Base-by-base conservation (phyloP, 1,284 basidiomycete species). In the Meira nashicola region DNA sequence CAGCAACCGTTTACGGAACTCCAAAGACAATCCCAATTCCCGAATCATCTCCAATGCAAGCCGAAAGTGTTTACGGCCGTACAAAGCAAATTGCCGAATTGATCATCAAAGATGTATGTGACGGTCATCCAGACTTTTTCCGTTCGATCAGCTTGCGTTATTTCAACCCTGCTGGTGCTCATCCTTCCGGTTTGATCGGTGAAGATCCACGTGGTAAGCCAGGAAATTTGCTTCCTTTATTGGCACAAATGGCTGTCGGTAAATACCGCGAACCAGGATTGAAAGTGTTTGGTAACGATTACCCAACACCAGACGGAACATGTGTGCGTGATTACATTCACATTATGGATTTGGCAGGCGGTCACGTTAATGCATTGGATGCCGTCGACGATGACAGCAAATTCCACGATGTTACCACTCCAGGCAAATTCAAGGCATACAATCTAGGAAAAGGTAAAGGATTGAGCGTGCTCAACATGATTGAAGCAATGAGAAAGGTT, bases 1-100 rank as follows among this genome's bases (percentile, higher is more conserved):
- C 92, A 23, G 95, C 95, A 1, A 98, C 95, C n/a, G 95, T 98
- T 39, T 99, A 99, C 78, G 95, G 95, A 62, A 92, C 87, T 2
- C 95, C 95, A 8, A 87, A 89, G 49, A 82, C 82, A 59, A 90
- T 98, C 60, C 95, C 95, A 50, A 98, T 98, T 68, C 91, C 92
- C 19, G 95, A 99, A 80, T 85, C 87, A 2, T 92, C 91, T 6
- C 87, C 89, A 11, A 80, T 98, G 62, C 82, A 89, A 74, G 90
- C 94, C 1, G 88, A 93, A 79, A 94, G 90, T 67, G 89, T 89
- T 17, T 99, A 99, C 77, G 95, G 92, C 39, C 88, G 89, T 76
- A 95, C 92, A 25, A 99, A 99, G 81, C 86, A 91, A 64, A 92
- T 98, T 87, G 86, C 85, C 63, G 95, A 99, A 81, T 86, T 85